Evolutionary conservation across 495 filamentous ascomycete genomes (phyloP), one percentile per base, ranked within the genome.

Genomic region (Penicillium angulare): DNA sequence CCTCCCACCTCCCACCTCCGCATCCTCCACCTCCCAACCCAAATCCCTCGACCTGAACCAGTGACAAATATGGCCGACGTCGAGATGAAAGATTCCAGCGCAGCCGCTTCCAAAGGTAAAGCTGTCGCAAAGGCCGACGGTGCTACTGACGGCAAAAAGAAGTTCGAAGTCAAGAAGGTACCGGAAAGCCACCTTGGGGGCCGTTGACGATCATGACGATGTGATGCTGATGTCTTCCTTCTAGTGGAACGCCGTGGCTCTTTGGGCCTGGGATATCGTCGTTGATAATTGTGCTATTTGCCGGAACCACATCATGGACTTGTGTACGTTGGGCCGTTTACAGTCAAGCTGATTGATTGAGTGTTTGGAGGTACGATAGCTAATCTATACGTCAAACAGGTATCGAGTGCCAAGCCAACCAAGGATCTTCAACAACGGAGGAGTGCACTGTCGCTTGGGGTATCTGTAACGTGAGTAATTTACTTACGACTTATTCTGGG

Each of bases 241-340:
- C 17, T 59, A 97, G 92, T 99, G 93, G 93, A 97, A 97, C 57
- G 93, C 95, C 1, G 93, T 99, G n/a, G 89, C 93, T 27, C 78
- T 99, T 2, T 99, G 93, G 93, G 95, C 93, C 2, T 99, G 93
- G 93, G 93, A 99, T 71, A 99, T 99, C 45, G 92, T 99, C 10
- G 93, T 99, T 44, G 93, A 99, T 75, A 99, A 99, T 78, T 99
- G 93, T 68, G 93, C 93, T 51, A 99, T 99, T 63, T 99, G 93
- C 75, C 83, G 93, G 59, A 99, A 99, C 64, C 93, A 99, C 66
- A 99, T 99, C 68, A 99, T 99, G 93, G 93, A 99, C 68, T 77
- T 99, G 22, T 99, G 91, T 92, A 79, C 53, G 83, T 68, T 26
- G 9, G 20, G n/a, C n/a, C n/a, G n/a, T n/a, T n/a, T n/a, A n/a